Percentiles rank a stretch among this genome's conserved stretches.
These are phyloP conservation scores for Paradendryphiella salina DNA, from an alignment of 2,329 filamentous ascomycete species.

Conservation along the genomic window DNA sequence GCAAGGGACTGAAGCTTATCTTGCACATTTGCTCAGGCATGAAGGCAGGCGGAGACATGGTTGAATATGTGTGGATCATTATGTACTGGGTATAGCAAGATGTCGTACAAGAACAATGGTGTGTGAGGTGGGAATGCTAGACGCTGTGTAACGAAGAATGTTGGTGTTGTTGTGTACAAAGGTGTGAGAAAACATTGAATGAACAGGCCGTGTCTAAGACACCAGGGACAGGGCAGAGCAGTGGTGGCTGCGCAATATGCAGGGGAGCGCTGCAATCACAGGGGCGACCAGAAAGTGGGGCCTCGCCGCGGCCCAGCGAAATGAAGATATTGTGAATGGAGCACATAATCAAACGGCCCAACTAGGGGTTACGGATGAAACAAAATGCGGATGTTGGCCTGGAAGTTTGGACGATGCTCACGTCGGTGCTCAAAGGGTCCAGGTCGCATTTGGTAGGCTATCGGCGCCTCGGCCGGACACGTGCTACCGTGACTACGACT, in stretches of 20 bases:
- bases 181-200: slow-evolving; percentile 17
- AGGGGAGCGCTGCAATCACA: slow-evolving; percentile 28
- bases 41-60: slow-evolving; percentile 16
- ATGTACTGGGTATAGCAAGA: slow-evolving; percentile 7
- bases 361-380: slow-evolving; percentile 15
- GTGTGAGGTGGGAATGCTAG: slow-evolving; percentile 2
- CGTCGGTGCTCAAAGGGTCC: slow-evolving; percentile 10
- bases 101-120: slow-evolving; percentile 16
- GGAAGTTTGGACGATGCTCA: slow-evolving; percentile 5
- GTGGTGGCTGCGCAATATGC: slow-evolving; percentile 14
- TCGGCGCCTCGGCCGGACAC: slow-evolving; percentile 7
- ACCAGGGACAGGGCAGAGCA: slow-evolving; percentile 13
- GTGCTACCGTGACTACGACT: slow-evolving; percentile 16
- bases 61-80: slow-evolving; percentile 27
- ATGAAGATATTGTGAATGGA: slow-evolving; percentile 20
- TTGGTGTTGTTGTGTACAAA: slow-evolving; percentile 14
- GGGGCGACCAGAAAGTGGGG: slow-evolving; percentile 19
- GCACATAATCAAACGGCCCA: slow-evolving; percentile 10
- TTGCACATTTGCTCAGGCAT: slow-evolving; percentile 24
- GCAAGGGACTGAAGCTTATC: slow-evolving; percentile 26
- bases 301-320: slow-evolving; percentile 13
- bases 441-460: slow-evolving; percentile 2
- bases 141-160: slow-evolving; percentile 11
- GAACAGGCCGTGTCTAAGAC: slow-evolving; percentile 21
- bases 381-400: slow-evolving; percentile 10